Base-by-base conservation (phyloP, 78 protist species). In the Bigelowiella natans region DNA sequence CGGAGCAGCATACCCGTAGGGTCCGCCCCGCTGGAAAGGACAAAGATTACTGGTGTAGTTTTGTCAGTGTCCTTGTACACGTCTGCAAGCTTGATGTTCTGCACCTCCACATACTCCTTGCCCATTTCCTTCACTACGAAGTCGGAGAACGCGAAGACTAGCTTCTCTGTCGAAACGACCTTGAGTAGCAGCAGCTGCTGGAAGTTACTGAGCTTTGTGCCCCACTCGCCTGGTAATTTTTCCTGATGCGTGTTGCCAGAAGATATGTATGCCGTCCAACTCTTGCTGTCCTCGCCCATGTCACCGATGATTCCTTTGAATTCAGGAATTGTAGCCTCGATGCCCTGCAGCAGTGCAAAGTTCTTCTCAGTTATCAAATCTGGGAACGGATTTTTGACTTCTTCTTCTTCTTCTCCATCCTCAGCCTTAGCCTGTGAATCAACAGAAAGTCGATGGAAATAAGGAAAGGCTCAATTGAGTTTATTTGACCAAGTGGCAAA, bases 21-120 rank as follows among this genome's bases (percentile, higher is more conserved):
- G 90, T 95, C 98, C 0, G 97, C 94, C 0, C 98, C 97, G 3
- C 91, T n/a, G 0, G 97, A 95, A 37, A 96, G 93, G 31, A 95
- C 93, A 63, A 96, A 95, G 30, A 96, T 93, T 31, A 96, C 18
- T 38, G 98, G 98, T 37, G 91, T 83, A 36, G 51, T 3, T 11
- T 36, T 7, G 51, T n/a, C 2, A 73, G 94, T 31, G 93, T 94
- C 96, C 38, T n/a, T 30, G 93, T 88, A 93, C 26, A 92, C 93
- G 3, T 64, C 87, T 26, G 39, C 39, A n/a, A 95, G 93, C 82
- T 34, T 0, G 89, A 93, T 86, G 1, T 94, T 92, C 31, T 94
- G 95, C 1, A 90, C 34, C 26, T 92, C 94, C 2, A 90, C 90
- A 90, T 85, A 95, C 30, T 30, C 40, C 38, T 7, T 0, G n/a